These are phyloP conservation scores for Aspergillus fructus DNA, from an alignment of 2,329 filamentous ascomycete genomes.

Conservation along the genomic window DNA sequence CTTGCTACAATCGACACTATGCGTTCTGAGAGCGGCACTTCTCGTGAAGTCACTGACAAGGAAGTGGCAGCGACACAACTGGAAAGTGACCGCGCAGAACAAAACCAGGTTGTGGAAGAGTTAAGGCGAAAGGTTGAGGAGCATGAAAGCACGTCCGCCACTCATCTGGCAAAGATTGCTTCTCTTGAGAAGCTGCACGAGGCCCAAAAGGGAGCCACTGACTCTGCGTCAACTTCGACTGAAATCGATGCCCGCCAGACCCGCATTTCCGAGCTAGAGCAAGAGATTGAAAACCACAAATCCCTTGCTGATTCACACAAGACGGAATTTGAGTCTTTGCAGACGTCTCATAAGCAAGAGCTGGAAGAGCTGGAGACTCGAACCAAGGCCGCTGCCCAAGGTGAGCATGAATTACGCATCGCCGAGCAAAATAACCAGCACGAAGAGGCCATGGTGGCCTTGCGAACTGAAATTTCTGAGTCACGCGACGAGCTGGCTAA, in stretches of 20 bases:
- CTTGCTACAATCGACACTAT: slow-evolving; percentile 54
- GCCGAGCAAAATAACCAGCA: slow-evolving; percentile 59
- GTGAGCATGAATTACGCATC: slow-evolving; percentile 37
- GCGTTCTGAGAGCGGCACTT: slow-evolving; percentile 31
- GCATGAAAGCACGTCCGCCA: slow-evolving; percentile 72
- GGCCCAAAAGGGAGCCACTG: slow-evolving; percentile 66
- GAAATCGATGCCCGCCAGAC: slow-evolving; percentile 45
- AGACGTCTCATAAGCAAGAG: slow-evolving; percentile 52
- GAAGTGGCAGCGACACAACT: slow-evolving; percentile 46
- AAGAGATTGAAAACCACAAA: slow-evolving; percentile 58
- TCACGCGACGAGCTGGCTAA: slow-evolving; percentile 67
- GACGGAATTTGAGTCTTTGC: slow-evolving; percentile 52
- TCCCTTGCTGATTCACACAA: slow-evolving; percentile 55
- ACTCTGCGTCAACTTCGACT: slow-evolving; percentile 62
- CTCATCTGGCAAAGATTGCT: slow-evolving; percentile 67
- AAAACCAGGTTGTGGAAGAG: slow-evolving; percentile 59
- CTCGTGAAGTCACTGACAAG: slow-evolving; percentile 25
- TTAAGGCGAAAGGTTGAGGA: slow-evolving; percentile 76
- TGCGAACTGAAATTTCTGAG: slow-evolving; percentile 64
- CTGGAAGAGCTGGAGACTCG: slow-evolving; percentile 41
- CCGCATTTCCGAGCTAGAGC: slow-evolving; percentile 56
- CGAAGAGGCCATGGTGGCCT: slow-evolving; percentile 56
- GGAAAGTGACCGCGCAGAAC: slow-evolving; percentile 54
- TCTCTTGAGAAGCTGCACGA: slow-evolving; percentile 73
- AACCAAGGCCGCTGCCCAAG: slow-evolving; percentile 35